Conservation (phyloP, 139 green algal genomes). For the Chlamydomonas sphaeroides region DNA sequence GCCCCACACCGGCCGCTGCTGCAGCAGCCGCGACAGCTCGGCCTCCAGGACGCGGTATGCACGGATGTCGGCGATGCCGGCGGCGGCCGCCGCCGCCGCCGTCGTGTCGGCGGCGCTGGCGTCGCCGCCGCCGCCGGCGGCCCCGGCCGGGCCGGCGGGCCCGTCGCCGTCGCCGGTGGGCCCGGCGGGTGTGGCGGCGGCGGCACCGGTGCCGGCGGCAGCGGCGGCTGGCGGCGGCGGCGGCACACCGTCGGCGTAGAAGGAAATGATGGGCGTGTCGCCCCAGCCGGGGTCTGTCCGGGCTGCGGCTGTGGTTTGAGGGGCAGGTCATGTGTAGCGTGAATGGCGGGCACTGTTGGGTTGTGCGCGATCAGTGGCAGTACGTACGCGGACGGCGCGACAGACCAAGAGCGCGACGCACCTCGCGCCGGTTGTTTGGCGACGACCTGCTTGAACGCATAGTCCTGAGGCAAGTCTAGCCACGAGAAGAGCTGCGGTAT, state of each 20-base stretch:
- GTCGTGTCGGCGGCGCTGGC: not conserved
- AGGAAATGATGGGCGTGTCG: conserved; percentile 32
- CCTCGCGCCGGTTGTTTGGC: not conserved
- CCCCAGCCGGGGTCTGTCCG: conserved; percentile 15
- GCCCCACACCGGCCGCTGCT: conserved; percentile 30
- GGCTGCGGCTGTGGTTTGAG: no score
- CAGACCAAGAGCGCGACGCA: no score
- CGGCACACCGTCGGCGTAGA: conserved; percentile 34
- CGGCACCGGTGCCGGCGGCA: not conserved
- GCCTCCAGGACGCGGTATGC: not conserved
- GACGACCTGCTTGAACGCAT: conserved; percentile 50
- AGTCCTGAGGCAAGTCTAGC: conserved; percentile 56
- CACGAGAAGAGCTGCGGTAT: conserved; percentile 61
- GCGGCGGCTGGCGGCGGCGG: not conserved
- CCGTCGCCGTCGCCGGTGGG: no score
- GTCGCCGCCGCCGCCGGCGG: not conserved
- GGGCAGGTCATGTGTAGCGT: no score
- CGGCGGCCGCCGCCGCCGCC: not conserved
- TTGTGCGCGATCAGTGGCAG: no score
- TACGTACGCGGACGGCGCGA: no score
- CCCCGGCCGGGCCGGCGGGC: no score
- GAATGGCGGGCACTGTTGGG: no score
- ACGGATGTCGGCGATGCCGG: not conserved
- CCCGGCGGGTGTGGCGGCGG: no score
- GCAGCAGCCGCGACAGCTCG: conserved; percentile 21